Evolutionary conservation across 2,329 filamentous ascomycete genomes (phyloP), one percentile per base, ranked within the genome.

Genomic region (Apiospora koreana): DNA sequence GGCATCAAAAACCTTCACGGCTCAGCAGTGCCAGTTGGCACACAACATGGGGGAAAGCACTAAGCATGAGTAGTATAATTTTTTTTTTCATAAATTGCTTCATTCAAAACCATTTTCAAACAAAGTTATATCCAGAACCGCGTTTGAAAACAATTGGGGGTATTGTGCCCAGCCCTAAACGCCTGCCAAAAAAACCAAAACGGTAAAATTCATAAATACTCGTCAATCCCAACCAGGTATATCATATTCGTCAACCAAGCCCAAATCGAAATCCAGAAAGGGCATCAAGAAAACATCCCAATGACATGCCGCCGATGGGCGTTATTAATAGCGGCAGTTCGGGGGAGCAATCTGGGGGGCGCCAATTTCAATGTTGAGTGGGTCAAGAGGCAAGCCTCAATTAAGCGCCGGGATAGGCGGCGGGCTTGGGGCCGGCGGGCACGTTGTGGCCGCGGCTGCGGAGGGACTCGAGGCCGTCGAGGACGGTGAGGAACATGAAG

Each of bases 401-500:
- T 58, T 76, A 79, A 1, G 76, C 77, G 14, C 75, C 75, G 1
- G 76, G 74, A 28, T 77, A 74, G 12, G 76, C 76, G 25, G 75
- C 69, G 7, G 77, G 75, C 54, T 73, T 74, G 65, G 72, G 65
- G 7, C 69, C 69, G 62, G 73, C 72, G 6, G 69, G 69, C 23
- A 74, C 73, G 65, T 75, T 75, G 74, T 81, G 79, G 46, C 81
- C 81, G 62, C 84, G 82, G 67, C 81, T 82, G 58, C 83, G 81
- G 75, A 85, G 77, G 43, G 81, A 80, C 69, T 83, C 81, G 48
- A 88, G 74, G 3, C 79, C 81, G 71, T 88, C 86, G 69, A 88
- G 76, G 46, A 83, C 81, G 42, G 84, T 79, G 8, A 88, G 79
- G 65, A 81, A 83, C 8, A 80, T 82, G 75, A 88, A 87, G 70